Evolutionary conservation across 345 rosid genomes (phyloP).

Genomic region (Syzygium aqueum): DNA sequence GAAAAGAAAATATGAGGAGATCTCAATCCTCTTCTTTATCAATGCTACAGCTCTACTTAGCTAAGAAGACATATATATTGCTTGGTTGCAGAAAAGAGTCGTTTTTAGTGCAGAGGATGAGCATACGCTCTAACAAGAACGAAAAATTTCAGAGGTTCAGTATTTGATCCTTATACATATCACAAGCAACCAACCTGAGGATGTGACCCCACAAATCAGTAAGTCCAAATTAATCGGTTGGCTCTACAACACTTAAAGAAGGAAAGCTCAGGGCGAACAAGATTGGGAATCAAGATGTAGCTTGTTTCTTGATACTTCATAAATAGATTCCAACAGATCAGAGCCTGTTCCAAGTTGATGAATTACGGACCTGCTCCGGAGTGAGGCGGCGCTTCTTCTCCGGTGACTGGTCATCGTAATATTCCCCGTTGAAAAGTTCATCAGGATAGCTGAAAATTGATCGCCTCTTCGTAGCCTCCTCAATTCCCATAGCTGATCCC

Average conservation of each 20-base stretch:
- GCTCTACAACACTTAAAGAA: background rate
- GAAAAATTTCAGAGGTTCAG: background rate
- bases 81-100: background rate
- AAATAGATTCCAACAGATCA: background rate
- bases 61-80: background rate
- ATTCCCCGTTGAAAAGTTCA: slow-evolving; percentile 56
- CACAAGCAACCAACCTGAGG: background rate
- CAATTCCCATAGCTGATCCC: slow-evolving; percentile 45
- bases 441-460: slow-evolving; percentile 66
- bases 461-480: slow-evolving; percentile 53
- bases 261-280: background rate
- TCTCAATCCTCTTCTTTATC: background rate
- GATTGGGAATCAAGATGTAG: background rate
- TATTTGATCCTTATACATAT: background rate
- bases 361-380: slow-evolving; percentile 48
- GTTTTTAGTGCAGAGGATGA: background rate
- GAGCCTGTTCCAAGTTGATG: background rate
- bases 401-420: slow-evolving; percentile 66
- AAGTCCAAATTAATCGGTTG: background rate
- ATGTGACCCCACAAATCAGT: background rate
- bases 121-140: background rate
- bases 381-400: slow-evolving; percentile 92
- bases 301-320: background rate
- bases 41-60: background rate
- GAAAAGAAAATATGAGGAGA: background rate